phyloP scores from a whole-genome alignment of 2,329 filamentous ascomycete genomes.

The Cordyceps pruinosa region DNA sequence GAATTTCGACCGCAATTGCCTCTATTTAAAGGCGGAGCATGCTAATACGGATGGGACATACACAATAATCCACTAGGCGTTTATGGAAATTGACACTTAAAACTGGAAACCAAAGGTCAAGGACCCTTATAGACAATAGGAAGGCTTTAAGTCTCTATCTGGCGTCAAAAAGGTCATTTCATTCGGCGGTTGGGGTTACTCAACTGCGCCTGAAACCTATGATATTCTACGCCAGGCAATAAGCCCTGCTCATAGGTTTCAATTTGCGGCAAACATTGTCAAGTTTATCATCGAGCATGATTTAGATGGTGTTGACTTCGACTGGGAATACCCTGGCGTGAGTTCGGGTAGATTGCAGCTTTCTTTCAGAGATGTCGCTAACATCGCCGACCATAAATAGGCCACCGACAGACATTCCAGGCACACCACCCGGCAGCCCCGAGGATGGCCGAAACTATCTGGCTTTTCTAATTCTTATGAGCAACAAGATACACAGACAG shows the following conservation, averaged over 20 bases:
- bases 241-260: slow-evolving; percentile 29
- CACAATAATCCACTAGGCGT: slow-evolving; percentile 27
- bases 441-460: not conserved
- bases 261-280: slow-evolving; percentile 29
- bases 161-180: slow-evolving; percentile 28
- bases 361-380: not conserved
- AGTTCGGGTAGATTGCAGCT: not conserved
- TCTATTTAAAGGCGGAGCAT: slow-evolving; percentile 23
- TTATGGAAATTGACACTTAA: slow-evolving; percentile 20
- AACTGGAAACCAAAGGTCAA: slow-evolving; percentile 17
- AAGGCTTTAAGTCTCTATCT: slow-evolving; percentile 23
- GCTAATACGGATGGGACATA: slow-evolving; percentile 16
- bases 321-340: slow-evolving; percentile 40
- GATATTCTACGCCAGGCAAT: slow-evolving; percentile 24
- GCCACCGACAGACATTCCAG: slow-evolving; percentile 6
- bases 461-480: not conserved
- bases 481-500: not conserved
- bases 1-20: slow-evolving; percentile 22
- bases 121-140: slow-evolving; percentile 21
- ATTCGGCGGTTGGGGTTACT: slow-evolving; percentile 30
- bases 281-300: slow-evolving; percentile 32
- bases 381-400: slow-evolving; percentile 14
- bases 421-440: not conserved
- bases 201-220: slow-evolving; percentile 20
- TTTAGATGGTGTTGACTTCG: slow-evolving; percentile 38